Percentiles rank a stretch among this genome's conserved stretches.
Conservation (phyloP, 2,329 filamentous ascomycete species). For the Colletotrichum sidae region DNA sequence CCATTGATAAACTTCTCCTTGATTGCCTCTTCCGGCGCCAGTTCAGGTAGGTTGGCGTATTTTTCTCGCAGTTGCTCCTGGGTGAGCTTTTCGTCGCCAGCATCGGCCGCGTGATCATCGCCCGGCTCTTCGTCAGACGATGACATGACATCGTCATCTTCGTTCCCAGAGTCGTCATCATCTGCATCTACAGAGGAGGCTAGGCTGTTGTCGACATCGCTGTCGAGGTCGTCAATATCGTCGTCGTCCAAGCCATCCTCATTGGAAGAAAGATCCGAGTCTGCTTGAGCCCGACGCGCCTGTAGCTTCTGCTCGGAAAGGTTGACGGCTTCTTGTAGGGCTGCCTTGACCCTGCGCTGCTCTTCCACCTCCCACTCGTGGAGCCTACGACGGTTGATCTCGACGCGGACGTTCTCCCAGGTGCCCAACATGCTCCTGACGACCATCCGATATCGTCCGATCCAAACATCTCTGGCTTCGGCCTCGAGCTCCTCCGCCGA, state of each 20-base stretch:
- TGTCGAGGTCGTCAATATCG: constrained; percentile 50
- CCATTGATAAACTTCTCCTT: constrained; percentile 38
- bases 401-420: constrained; percentile 73
- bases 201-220: constrained; percentile 51
- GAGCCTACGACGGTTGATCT: constrained; percentile 70
- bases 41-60: constrained; percentile 72
- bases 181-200: constrained; percentile 53
- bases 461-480: constrained; percentile 77
- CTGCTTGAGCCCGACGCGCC: constrained; percentile 65
- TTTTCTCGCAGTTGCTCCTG: constrained; percentile 77
- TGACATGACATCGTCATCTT: constrained; percentile 65
- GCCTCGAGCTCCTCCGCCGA: constrained; percentile 83
- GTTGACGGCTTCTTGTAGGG: constrained; percentile 79
- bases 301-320: constrained; percentile 77
- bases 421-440: constrained; percentile 67
- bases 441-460: constrained; percentile 78
- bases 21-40: constrained; percentile 45
- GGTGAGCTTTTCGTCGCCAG: constrained; percentile 73
- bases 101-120: constrained; percentile 47
- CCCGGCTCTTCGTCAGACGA: constrained; percentile 72
- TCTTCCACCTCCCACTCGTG: constrained; percentile 75
- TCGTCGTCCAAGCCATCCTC: constrained; percentile 59
- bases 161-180: constrained; percentile 53
- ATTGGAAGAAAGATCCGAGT: constrained; percentile 62
- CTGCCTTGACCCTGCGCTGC: constrained; percentile 73